Conservation (phyloP, 1,284 basidiomycete species). For the Ustilago loliicola region DNA sequence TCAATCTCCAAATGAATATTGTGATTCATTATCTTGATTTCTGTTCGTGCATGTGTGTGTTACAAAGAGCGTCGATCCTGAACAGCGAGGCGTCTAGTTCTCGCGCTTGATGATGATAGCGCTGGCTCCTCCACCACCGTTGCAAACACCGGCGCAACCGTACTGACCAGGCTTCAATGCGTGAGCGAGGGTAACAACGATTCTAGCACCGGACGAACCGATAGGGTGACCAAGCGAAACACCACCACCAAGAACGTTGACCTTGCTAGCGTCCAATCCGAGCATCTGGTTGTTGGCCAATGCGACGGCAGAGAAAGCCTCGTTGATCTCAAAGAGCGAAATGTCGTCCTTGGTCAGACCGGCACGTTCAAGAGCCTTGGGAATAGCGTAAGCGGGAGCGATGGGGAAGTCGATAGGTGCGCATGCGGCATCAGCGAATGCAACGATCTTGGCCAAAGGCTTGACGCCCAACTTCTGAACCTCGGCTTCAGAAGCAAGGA, state of each 20-base stretch:
- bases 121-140: slow-evolving; percentile 72
- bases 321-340: slow-evolving; percentile 95
- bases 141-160: slow-evolving; percentile 97
- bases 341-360: slow-evolving; percentile 87
- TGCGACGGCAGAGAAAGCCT: slow-evolving; percentile 72
- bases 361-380: slow-evolving; percentile 87
- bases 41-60: background rate
- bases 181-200: slow-evolving; percentile 93
- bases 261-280: slow-evolving; percentile 80
- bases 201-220: slow-evolving; percentile 93
- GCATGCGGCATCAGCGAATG: slow-evolving; percentile 95
- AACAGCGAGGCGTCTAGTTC: slow-evolving; percentile 17
- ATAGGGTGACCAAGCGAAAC: slow-evolving; percentile 75
- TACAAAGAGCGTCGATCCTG: background rate
- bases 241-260: slow-evolving; percentile 87
- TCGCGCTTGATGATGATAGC: slow-evolving; percentile 64
- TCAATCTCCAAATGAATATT: background rate
- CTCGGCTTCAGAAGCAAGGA: slow-evolving; percentile 69
- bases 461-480: slow-evolving; percentile 69
- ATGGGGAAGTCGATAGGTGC: slow-evolving; percentile 97
- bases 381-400: slow-evolving; percentile 92
- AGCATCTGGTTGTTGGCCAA: slow-evolving; percentile 70
- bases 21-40: slow-evolving; percentile 1
- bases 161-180: slow-evolving; percentile 94
- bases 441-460: slow-evolving; percentile 72